Conservation (phyloP, 1,284 basidiomycete genomes). For the Puccinia horiana region DNA sequence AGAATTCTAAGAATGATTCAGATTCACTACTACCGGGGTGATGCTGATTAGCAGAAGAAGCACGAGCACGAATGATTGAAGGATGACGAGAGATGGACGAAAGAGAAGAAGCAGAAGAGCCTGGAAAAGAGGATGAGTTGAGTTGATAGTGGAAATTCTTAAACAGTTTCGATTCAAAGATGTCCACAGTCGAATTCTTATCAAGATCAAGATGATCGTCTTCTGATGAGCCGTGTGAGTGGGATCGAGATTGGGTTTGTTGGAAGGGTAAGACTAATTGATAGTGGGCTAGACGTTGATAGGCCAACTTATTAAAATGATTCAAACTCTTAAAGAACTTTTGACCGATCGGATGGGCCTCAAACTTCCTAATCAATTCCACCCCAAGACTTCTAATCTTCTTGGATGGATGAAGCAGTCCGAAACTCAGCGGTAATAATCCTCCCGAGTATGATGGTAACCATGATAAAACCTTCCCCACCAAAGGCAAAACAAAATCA, state of each 20-base stretch:
- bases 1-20: constrained; percentile 6
- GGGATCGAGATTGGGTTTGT: neutral
- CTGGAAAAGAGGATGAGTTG: neutral
- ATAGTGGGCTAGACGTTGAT: constrained; percentile 56
- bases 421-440: constrained; percentile 78
- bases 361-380: constrained; percentile 77
- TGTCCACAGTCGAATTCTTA: neutral
- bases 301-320: constrained; percentile 83
- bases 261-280: neutral
- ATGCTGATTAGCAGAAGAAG: neutral
- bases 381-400: constrained; percentile 74
- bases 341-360: constrained; percentile 74
- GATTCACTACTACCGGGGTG: neutral
- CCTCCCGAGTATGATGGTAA: constrained; percentile 79
- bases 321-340: constrained; percentile 81
- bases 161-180: neutral
- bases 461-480: constrained; percentile 71
- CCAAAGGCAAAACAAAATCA: neutral
- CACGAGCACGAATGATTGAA: neutral
- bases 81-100: neutral
- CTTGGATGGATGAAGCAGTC: constrained; percentile 81
- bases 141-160: neutral
- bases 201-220: neutral
- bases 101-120: neutral
- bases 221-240: neutral